phyloP scores from a whole-genome alignment of 192 early-diverging fungal species.

The Bifiguratus adelaidae region DNA sequence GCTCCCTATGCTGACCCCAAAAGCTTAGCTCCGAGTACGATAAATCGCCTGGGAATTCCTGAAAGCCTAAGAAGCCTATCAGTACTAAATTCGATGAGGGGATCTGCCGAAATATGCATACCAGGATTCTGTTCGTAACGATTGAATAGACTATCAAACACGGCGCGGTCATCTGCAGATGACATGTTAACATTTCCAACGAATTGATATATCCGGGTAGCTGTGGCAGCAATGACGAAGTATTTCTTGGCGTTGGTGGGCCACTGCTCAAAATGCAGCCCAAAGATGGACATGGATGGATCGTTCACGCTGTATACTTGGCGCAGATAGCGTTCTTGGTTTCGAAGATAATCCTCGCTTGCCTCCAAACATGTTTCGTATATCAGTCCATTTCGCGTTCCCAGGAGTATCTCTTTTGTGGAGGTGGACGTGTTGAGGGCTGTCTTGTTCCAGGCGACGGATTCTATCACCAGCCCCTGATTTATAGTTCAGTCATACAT shows the following conservation, averaged over 20 bases:
- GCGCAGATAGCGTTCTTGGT: slow-evolving; percentile 69
- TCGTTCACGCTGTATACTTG: slow-evolving; percentile 66
- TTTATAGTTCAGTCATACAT: neutral
- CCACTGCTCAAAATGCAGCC: slow-evolving; percentile 76
- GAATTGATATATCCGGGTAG: slow-evolving; percentile 86
- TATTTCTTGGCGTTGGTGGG: slow-evolving; percentile 63
- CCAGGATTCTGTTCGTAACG: neutral
- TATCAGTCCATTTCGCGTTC: slow-evolving; percentile 75
- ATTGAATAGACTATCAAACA: slow-evolving; percentile 7
- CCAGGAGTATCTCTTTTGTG: slow-evolving; percentile 77
- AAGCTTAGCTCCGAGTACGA: slow-evolving; percentile 52
- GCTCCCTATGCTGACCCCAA: slow-evolving; percentile 55
- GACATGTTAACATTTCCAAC: slow-evolving; percentile 51
- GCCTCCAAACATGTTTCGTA: slow-evolving; percentile 88
- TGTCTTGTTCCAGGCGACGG: slow-evolving; percentile 82
- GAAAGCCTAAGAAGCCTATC: slow-evolving; percentile 39
- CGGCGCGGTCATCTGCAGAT: slow-evolving; percentile 27
- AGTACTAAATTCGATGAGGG: no score
- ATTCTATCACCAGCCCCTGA: slow-evolving; percentile 69
- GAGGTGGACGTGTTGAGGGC: slow-evolving; percentile 39
- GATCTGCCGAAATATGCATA: neutral
- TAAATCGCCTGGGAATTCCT: slow-evolving; percentile 42
- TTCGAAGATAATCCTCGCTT: slow-evolving; percentile 72
- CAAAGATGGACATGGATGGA: slow-evolving; percentile 57
- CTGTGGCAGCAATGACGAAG: slow-evolving; percentile 71